These are phyloP conservation scores for Canna indica DNA, from an alignment of 176 grass and related monocot genomes.

Conservation along the genomic window DNA sequence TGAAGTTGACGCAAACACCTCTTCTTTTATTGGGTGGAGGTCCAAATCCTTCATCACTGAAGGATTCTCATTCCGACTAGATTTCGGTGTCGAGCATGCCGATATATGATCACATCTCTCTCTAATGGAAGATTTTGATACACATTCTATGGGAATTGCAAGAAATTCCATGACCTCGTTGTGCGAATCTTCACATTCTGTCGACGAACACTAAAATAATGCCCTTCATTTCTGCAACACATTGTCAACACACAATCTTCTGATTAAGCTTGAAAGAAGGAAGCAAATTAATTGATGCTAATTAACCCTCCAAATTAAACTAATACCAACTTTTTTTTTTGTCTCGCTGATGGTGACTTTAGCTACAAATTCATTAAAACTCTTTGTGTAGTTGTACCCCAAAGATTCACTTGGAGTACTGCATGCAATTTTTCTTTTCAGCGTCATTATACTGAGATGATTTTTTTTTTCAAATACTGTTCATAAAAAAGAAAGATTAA, in stretches of 20 bases:
- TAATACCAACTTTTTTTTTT: slow-evolving; percentile 16
- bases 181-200: slow-evolving; percentile 16
- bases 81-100: slow-evolving; percentile 36
- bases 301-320: neutral
- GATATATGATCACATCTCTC: slow-evolving; percentile 45
- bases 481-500: neutral
- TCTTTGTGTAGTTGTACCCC: too few relatives aligned
- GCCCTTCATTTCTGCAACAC: too few relatives aligned
- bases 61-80: slow-evolving; percentile 30
- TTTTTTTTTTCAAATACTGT: neutral
- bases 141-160: slow-evolving; percentile 5
- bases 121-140: too few relatives aligned
- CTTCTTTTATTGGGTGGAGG: slow-evolving; percentile 30
- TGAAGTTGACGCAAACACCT: slow-evolving; percentile 25
- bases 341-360: slow-evolving; percentile 11
- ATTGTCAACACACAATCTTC: too few relatives aligned
- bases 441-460: neutral
- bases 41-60: slow-evolving; percentile 26
- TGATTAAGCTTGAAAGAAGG: too few relatives aligned
- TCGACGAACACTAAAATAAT: slow-evolving; percentile 28
- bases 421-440: neutral
- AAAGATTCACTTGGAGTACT: slow-evolving; percentile 24
- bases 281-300: too few relatives aligned
- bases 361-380: slow-evolving; percentile 31
- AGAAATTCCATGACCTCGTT: slow-evolving; percentile 55